phyloP scores from a whole-genome alignment of 73 alveolate species.

The Diophrys sp. region DNA sequence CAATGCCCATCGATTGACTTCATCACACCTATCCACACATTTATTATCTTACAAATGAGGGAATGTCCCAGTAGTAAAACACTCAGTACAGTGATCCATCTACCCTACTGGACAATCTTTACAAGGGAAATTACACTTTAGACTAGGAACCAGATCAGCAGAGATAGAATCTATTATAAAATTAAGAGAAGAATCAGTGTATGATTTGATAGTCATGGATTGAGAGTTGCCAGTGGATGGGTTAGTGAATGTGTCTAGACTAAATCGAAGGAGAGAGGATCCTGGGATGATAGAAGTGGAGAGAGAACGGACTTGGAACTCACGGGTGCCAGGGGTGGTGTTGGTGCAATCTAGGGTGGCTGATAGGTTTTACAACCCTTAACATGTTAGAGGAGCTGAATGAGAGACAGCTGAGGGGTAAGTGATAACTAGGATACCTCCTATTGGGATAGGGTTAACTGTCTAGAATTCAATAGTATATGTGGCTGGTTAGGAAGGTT shows the following conservation, averaged over 20 bases:
- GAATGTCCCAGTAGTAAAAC: background rate
- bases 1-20: too few species aligned
- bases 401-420: background rate
- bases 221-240: background rate
- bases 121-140: constrained; percentile 48
- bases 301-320: background rate
- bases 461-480: constrained; percentile 6
- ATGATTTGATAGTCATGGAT: background rate
- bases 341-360: background rate
- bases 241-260: background rate
- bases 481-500: background rate
- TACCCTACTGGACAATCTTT: constrained; percentile 9
- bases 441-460: constrained; percentile 12
- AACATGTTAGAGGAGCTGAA: background rate
- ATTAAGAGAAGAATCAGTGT: background rate
- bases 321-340: background rate
- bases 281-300: background rate
- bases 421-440: constrained; percentile 3
- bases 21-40: background rate
- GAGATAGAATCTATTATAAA: constrained; percentile 17
- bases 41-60: background rate
- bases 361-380: background rate
- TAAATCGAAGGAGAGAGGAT: background rate
- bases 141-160: constrained; percentile 23
- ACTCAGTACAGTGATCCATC: background rate